Conservation (phyloP, 31 red algal genomes). For the Asparagopsis taxiformis region DNA sequence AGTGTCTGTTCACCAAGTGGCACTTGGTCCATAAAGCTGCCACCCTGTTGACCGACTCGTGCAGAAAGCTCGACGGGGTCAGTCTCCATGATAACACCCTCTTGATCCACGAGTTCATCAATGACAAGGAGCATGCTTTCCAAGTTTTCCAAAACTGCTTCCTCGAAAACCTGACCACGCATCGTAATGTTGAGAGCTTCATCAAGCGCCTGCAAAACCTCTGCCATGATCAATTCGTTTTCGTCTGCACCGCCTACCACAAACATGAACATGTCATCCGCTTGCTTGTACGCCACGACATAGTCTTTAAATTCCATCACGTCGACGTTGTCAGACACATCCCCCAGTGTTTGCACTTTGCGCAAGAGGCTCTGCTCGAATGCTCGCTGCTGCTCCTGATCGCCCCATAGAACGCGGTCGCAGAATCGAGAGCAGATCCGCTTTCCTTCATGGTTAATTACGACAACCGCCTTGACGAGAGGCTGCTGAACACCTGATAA, state of each 20-base stretch:
- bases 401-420: constrained; percentile 55
- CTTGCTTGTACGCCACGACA: constrained; percentile 78
- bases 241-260: constrained; percentile 54
- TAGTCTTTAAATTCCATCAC: constrained; percentile 86
- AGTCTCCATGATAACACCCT: constrained; percentile 90
- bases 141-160: constrained; percentile 73
- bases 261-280: constrained; percentile 87
- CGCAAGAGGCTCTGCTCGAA: constrained; percentile 76
- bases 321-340: constrained; percentile 66
- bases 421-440: constrained; percentile 84
- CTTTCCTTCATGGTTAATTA: constrained; percentile 83
- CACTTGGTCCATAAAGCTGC: constrained; percentile 69
- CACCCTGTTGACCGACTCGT: constrained; percentile 55
- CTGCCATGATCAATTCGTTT: constrained; percentile 87
- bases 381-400: constrained; percentile 70
- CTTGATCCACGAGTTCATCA: constrained; percentile 92
- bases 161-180: constrained; percentile 77
- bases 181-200: constrained; percentile 75
- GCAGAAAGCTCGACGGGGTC: constrained; percentile 68
- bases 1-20: constrained; percentile 84
- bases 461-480: constrained; percentile 76
- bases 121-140: constrained; percentile 76
- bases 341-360: constrained; percentile 81
- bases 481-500: constrained; percentile 77
- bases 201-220: constrained; percentile 73